phyloP scores from a whole-genome alignment of 75 land plant species.

The Azolla pinnata region DNA sequence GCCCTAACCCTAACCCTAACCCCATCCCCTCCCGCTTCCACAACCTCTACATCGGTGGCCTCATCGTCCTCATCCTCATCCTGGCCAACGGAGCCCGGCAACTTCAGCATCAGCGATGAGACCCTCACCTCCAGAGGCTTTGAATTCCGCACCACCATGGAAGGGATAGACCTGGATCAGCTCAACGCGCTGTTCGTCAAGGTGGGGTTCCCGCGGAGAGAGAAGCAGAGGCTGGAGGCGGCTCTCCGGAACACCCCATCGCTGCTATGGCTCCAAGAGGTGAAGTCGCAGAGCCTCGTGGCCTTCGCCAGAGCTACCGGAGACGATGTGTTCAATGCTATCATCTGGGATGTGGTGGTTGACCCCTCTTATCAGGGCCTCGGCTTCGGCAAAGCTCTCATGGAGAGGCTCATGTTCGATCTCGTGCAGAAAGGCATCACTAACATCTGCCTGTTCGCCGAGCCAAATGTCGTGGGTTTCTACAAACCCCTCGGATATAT shows the following conservation, averaged over 20 bases:
- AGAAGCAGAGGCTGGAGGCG: constrained; percentile 39
- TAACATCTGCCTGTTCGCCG: constrained; percentile 78
- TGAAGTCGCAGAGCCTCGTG: constrained; percentile 35
- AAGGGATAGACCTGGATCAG: constrained; percentile 55
- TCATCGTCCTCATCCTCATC: no score
- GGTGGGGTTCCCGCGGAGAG: constrained; percentile 81
- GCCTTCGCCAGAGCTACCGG: constrained; percentile 93
- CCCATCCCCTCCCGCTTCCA: no score
- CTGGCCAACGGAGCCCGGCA: neutral
- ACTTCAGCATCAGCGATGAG: constrained; percentile 49
- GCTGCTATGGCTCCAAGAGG: constrained; percentile 52
- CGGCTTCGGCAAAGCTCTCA: constrained; percentile 80
- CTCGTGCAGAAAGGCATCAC: constrained; percentile 46
- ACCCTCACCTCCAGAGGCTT: constrained; percentile 61
- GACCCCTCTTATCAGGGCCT: constrained; percentile 76
- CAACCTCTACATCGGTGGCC: no score
- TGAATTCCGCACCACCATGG: constrained; percentile 32
- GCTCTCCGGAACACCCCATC: constrained; percentile 63
- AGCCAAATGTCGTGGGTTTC: constrained; percentile 77
- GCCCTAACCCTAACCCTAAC: no score
- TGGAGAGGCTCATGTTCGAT: constrained; percentile 67
- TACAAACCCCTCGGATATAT: constrained; percentile 78
- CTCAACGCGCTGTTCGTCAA: constrained; percentile 72
- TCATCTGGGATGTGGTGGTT: constrained; percentile 97
- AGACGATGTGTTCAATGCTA: constrained; percentile 87